phyloP scores from a whole-genome alignment of 768 basidiomycete genomes.

The Baorangia bicolor region DNA sequence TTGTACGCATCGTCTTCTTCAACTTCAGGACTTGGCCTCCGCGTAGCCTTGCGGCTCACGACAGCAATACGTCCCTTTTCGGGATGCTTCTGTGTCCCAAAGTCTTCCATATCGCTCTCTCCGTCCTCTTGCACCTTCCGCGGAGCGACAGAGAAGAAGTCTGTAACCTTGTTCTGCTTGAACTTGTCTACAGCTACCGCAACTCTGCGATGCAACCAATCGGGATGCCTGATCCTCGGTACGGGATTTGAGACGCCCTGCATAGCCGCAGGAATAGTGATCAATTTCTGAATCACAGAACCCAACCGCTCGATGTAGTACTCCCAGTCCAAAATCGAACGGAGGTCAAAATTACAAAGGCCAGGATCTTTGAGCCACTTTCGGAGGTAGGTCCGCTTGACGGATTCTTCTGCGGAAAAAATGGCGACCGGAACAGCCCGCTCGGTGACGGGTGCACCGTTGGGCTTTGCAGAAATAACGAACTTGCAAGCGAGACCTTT shows the following conservation, averaged over 20 bases:
- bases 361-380: slow-evolving; percentile 97
- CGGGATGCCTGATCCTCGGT: slow-evolving; percentile 92
- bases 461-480: slow-evolving; percentile 93
- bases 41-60: slow-evolving; percentile 48
- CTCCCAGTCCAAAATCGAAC: slow-evolving; percentile 94
- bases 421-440: slow-evolving; percentile 96
- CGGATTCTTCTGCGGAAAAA: slow-evolving; percentile 90
- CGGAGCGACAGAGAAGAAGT: slow-evolving; percentile 65
- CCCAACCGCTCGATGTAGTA: slow-evolving; percentile 98
- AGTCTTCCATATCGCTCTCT: slow-evolving; percentile 64
- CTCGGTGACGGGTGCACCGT: slow-evolving; percentile 94
- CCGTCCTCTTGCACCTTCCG: slow-evolving; percentile 8
- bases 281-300: slow-evolving; percentile 97
- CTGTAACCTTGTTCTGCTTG: slow-evolving; percentile 96
- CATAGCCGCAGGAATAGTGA: slow-evolving; percentile 98
- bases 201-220: slow-evolving; percentile 93
- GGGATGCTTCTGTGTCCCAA: slow-evolving; percentile 27
- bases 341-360: slow-evolving; percentile 83
- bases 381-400: slow-evolving; percentile 87
- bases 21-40: slow-evolving; percentile 43
- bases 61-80: slow-evolving; percentile 48
- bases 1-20: slow-evolving; percentile 25
- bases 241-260: slow-evolving; percentile 97
- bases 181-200: slow-evolving; percentile 92
- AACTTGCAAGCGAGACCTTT: slow-evolving; percentile 99